These are phyloP conservation scores for Irineochytrium annulatum DNA, from an alignment of 192 early-diverging fungal genomes.

Conservation along the genomic window DNA sequence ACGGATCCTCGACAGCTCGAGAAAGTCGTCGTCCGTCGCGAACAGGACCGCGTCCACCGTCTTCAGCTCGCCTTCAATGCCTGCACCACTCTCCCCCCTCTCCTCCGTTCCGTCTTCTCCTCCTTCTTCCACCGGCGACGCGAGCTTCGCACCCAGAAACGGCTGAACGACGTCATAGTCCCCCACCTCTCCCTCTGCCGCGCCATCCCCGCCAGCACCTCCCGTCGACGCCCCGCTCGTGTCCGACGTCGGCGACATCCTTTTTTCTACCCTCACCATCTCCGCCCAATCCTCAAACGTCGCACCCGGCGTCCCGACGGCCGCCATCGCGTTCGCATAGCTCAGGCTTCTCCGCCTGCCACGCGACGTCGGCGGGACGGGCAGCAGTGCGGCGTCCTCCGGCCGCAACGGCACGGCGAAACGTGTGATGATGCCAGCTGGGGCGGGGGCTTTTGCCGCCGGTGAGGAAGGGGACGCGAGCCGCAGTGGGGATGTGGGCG, in stretches of 20 bases:
- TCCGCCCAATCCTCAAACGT: slow-evolving; percentile 43
- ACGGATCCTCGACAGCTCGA: slow-evolving; percentile 46
- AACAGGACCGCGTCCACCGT: slow-evolving; percentile 49
- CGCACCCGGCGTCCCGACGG: slow-evolving; percentile 27
- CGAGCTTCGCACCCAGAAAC: slow-evolving; percentile 12
- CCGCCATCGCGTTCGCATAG: slow-evolving; percentile 40
- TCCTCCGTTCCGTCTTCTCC: not conserved
- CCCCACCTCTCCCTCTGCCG: slow-evolving; percentile 18
- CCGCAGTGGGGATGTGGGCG: not conserved
- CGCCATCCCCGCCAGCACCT: too few relatives aligned
- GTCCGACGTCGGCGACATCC: not conserved
- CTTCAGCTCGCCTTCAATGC: not conserved
- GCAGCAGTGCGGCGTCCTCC: slow-evolving; percentile 15
- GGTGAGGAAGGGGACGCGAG: too few relatives aligned
- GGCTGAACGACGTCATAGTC: slow-evolving; percentile 39
- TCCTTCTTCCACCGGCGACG: too few relatives aligned
- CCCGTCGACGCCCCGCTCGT: too few relatives aligned
- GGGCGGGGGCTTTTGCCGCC: too few relatives aligned
- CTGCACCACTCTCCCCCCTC: not conserved
- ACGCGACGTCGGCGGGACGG: slow-evolving; percentile 29
- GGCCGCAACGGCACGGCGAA: slow-evolving; percentile 37
- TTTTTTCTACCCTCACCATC: slow-evolving; percentile 35
- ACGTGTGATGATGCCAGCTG: slow-evolving; percentile 38
- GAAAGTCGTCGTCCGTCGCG: slow-evolving; percentile 59
- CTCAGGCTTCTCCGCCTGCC: slow-evolving; percentile 34